Base-by-base conservation (phyloP, 164 flowering plant genomes). In the Euptelea pleiosperma region DNA sequence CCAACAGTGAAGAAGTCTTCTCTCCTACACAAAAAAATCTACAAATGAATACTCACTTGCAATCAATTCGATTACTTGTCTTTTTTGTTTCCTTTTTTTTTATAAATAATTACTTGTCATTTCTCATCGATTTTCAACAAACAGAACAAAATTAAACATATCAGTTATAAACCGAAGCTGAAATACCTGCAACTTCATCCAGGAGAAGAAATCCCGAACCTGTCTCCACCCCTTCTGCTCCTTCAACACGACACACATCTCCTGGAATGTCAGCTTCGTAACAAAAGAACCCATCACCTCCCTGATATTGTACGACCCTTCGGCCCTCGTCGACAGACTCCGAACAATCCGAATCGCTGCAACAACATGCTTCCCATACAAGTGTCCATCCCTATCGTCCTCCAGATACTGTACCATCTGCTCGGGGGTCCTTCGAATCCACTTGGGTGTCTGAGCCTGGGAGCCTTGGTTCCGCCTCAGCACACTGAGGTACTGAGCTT, bases 101-200 rank as follows among this genome's bases (percentile, higher is more conserved):
- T n/a, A n/a, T n/a, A n/a, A n/a, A n/a, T n/a, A n/a, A 57, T 30
- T 31, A 18, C 37, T 45, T 16, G 30, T 21, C 8, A 15, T 30
- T 43, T 18, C 43, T 47, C 34, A 8, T 26, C 43, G 37, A 24
- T 37, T 25, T 54, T 10, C 43, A 34, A 12, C 8, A 15, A 3
- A 37, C 12, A 42, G 35, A 44, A 24, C 41, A 19, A 29, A 57
- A 19, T 42, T 48, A 11, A n/a, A 48, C 10, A 46, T 7, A 58
- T n/a, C 41, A 42, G 21, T 7, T 11, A 22, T n/a, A 36, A 33
- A 30, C 24, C 22, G 26, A 33, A 12, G 11, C 9, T 1, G 15
- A 58, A 21, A 28, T 48, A 89, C 96, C 98, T 92, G 98, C 79
- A 89, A 72, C 66, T 92, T 93, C 98, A 93, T 93, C 98, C 98